Evolutionary conservation across 1,284 basidiomycete genomes (phyloP).

Genomic region (Erythrobasidium hasegawianum): DNA sequence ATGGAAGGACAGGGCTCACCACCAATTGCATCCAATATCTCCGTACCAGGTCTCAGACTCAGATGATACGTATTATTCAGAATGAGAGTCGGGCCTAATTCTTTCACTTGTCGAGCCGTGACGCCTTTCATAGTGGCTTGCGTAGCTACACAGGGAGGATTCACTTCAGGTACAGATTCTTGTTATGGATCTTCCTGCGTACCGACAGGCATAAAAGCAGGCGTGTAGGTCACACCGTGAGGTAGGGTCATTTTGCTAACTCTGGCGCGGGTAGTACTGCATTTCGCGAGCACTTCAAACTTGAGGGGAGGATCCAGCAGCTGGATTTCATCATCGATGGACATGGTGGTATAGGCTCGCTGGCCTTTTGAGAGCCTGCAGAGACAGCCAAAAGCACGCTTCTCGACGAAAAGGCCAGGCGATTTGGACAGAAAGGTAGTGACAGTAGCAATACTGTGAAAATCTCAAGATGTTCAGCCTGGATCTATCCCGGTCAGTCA

Average conservation of each 20-base stretch:
- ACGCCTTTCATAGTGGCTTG: conserved; percentile 81
- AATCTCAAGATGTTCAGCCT: too few species aligned
- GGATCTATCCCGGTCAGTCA: too few species aligned
- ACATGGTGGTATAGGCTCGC: too few species aligned
- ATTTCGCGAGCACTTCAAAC: conserved; percentile 72
- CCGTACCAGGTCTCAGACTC: conserved; percentile 69
- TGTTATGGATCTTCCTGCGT: not conserved
- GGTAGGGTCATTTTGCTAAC: conserved; percentile 64
- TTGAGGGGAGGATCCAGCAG: conserved; percentile 53
- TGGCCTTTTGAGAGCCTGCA: too few species aligned
- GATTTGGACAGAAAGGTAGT: too few species aligned
- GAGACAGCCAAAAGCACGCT: too few species aligned
- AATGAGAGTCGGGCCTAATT: conserved; percentile 66
- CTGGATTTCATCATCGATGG: too few species aligned
- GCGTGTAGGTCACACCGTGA: conserved; percentile 74
- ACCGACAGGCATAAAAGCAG: conserved; percentile 82
- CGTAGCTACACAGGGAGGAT: conserved; percentile 7
- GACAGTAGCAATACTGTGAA: too few species aligned
- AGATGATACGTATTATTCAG: conserved; percentile 83
- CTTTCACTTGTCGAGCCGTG: conserved; percentile 74
- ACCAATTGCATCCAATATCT: conserved; percentile 65
- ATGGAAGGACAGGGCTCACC: too few species aligned
- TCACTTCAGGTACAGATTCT: not conserved
- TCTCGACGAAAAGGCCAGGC: too few species aligned
- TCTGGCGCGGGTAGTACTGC: conserved; percentile 68